phyloP scores from a whole-genome alignment of 1,284 basidiomycete species.

The Puccinia triticina region DNA sequence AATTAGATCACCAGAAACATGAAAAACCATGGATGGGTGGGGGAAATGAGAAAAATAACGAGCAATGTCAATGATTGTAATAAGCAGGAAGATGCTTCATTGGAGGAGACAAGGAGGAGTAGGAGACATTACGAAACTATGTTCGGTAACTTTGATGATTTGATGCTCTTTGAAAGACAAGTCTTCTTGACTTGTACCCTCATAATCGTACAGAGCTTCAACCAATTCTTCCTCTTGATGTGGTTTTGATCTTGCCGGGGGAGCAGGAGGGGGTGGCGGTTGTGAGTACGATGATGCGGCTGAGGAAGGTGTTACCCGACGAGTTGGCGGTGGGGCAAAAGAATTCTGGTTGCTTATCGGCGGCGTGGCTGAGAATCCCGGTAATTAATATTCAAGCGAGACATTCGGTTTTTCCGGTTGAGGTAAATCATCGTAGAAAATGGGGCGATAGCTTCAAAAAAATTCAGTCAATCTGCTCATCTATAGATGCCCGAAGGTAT shows the following conservation, averaged over 20 bases:
- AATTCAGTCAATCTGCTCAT: background rate
- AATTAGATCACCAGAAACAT: background rate
- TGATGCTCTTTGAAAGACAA: conserved; percentile 48
- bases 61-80: background rate
- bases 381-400: background rate
- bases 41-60: background rate
- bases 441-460: background rate
- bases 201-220: conserved; percentile 50
- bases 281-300: conserved; percentile 5
- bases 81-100: background rate
- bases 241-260: background rate
- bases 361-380: background rate
- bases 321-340: conserved; percentile 43
- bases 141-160: conserved; percentile 50
- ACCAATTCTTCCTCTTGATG: conserved; percentile 40
- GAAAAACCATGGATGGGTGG: background rate
- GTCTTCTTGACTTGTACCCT: conserved; percentile 42
- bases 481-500: background rate
- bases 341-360: conserved; percentile 11
- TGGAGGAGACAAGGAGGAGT: background rate
- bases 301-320: conserved; percentile 13
- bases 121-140: conserved; percentile 43
- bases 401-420: conserved; percentile 19
- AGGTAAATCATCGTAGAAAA: conserved; percentile 5
- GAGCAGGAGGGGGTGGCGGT: conserved; percentile 8